phyloP scores from a whole-genome alignment of 805 yeast genomes.

The Ogataea wickerhamii region DNA sequence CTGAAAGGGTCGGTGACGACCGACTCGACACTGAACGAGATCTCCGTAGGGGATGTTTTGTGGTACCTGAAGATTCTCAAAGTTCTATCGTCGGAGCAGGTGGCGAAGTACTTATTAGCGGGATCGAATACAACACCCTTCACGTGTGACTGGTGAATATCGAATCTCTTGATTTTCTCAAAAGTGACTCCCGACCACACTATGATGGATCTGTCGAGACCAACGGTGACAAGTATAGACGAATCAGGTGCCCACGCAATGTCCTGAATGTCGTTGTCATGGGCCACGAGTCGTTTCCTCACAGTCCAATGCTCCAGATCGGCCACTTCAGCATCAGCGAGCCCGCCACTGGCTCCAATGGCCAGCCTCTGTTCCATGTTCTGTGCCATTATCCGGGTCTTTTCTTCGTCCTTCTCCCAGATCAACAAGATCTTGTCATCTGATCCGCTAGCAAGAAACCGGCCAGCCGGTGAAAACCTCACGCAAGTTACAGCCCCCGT shows the following conservation, averaged over 20 bases:
- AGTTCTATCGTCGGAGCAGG: slow-evolving; percentile 94
- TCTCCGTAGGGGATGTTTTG: slow-evolving; percentile 57
- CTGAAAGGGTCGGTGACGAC: slow-evolving; percentile 80
- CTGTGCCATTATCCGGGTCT: slow-evolving; percentile 38
- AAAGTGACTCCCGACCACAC: slow-evolving; percentile 93
- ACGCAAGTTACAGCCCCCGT: slow-evolving; percentile 96
- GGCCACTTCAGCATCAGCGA: slow-evolving; percentile 54
- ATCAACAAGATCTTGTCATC: slow-evolving; percentile 89
- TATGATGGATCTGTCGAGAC: slow-evolving; percentile 86
- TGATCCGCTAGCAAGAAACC: slow-evolving; percentile 90
- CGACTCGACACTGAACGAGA: slow-evolving; percentile 83
- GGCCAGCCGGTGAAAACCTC: slow-evolving; percentile 86
- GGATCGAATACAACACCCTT: slow-evolving; percentile 98
- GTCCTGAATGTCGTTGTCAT: slow-evolving; percentile 96
- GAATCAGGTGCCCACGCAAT: slow-evolving; percentile 98
- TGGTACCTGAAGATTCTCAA: slow-evolving; percentile 85
- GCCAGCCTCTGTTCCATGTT: slow-evolving; percentile 26
- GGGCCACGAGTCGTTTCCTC: slow-evolving; percentile 87
- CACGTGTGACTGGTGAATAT: slow-evolving; percentile 91
- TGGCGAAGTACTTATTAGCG: slow-evolving; percentile 95
- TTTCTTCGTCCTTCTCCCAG: slow-evolving; percentile 86
- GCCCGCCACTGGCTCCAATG: slow-evolving; percentile 7
- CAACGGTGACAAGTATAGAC: slow-evolving; percentile 85
- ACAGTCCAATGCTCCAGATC: slow-evolving; percentile 95
- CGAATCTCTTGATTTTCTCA: slow-evolving; percentile 83